Conservation (phyloP, 202 grass and related monocot species). For the Zoysia matrella region DNA sequence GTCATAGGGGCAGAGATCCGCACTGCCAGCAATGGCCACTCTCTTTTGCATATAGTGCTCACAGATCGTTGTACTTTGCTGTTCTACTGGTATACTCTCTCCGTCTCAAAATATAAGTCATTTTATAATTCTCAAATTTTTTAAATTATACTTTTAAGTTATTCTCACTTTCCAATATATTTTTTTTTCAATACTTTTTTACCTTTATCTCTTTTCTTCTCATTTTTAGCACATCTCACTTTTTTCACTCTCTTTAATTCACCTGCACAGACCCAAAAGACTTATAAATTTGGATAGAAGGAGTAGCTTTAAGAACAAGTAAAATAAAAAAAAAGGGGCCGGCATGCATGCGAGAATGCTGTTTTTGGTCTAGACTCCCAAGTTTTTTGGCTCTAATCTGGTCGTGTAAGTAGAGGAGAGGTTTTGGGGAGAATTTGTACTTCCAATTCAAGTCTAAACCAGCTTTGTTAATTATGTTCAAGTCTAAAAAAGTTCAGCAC, state of each 20-base stretch:
- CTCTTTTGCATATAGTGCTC: slow-evolving; percentile 9
- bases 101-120: too few species aligned
- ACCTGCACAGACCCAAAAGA: too few species aligned
- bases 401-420: neutral
- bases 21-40: slow-evolving; percentile 48
- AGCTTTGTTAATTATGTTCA: neutral
- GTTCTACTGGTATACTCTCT: too few species aligned
- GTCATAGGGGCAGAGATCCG: slow-evolving; percentile 58
- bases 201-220: too few species aligned
- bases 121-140: too few species aligned
- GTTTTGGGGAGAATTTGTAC: neutral
- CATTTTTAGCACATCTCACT: too few species aligned
- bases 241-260: too few species aligned
- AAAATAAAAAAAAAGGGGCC: neutral
- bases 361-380: neutral
- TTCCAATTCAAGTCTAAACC: neutral
- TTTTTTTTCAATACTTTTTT: too few species aligned
- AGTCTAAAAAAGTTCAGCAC: neutral
- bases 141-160: too few species aligned
- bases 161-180: too few species aligned
- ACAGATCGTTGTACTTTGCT: neutral
- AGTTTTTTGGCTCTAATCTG: neutral
- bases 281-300: too few species aligned
- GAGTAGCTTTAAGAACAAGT: neutral
- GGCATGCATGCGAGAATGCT: too few species aligned